Percentiles rank a stretch among this genome's conserved stretches.
These are phyloP conservation scores for Plasmopara muralis DNA, from an alignment of 352 stramenopile genomes.

Conservation along the genomic window DNA sequence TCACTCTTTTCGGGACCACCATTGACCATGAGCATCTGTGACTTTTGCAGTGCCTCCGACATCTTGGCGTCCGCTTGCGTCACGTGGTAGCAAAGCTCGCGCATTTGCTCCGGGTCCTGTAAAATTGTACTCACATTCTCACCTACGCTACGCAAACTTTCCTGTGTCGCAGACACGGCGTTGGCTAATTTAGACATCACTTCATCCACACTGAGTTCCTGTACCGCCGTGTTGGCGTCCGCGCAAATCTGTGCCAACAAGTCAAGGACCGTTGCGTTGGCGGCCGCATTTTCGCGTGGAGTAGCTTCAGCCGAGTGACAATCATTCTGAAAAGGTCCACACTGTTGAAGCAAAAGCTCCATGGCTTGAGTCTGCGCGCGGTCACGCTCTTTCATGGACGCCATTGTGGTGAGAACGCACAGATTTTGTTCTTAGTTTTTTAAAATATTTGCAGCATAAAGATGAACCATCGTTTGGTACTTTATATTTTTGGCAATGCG, in stretches of 20 bases:
- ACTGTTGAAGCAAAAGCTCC: constrained; percentile 56
- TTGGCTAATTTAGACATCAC: constrained; percentile 44
- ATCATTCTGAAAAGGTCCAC: constrained; percentile 12
- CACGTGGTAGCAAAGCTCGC: constrained; percentile 47
- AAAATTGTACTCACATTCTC: constrained; percentile 52
- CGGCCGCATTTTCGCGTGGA: constrained; percentile 12
- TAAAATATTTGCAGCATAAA: no score
- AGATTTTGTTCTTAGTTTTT: no score
- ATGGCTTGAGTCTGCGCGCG: constrained; percentile 44
- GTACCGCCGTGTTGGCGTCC: constrained; percentile 45
- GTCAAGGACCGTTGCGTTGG: constrained; percentile 52
- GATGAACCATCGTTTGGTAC: no score
- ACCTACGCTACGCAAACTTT: constrained; percentile 56
- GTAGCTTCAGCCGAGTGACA: background rate
- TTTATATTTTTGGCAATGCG: no score
- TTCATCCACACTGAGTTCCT: constrained; percentile 46
- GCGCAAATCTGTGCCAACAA: constrained; percentile 58
- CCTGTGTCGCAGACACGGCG: constrained; percentile 49
- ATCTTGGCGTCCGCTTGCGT: constrained; percentile 39
- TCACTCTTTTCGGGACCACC: constrained; percentile 1
- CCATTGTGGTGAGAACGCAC: constrained; percentile 3
- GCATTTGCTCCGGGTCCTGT: constrained; percentile 56
- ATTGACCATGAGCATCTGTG: constrained; percentile 16
- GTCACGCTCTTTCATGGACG: constrained; percentile 36
- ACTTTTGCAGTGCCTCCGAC: constrained; percentile 35